Percentiles rank a stretch among this genome's conserved stretches.
Conservation (phyloP, 2,329 filamentous ascomycete genomes). For the Aspergillus tamarii region DNA sequence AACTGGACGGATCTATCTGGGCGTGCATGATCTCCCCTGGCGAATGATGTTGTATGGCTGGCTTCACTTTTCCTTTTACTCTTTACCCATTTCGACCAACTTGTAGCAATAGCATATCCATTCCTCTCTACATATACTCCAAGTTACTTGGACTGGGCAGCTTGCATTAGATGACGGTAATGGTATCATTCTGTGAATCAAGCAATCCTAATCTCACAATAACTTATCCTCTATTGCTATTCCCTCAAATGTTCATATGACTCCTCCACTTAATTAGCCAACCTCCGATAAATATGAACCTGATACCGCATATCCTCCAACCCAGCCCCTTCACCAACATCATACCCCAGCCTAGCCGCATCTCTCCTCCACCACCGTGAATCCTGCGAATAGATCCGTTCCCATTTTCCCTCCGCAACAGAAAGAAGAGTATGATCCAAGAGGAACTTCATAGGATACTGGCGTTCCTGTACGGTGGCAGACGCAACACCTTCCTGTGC, state of each 20-base stretch:
- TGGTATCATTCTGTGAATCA: conserved; percentile 5
- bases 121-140: conserved; percentile 24
- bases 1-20: conserved; percentile 26
- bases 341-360: conserved; percentile 67
- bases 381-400: conserved; percentile 73
- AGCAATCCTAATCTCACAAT: conserved; percentile 10
- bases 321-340: conserved; percentile 82
- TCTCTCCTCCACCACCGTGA: conserved; percentile 82
- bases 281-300: conserved; percentile 73
- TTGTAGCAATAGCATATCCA: conserved; percentile 34
- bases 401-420: conserved; percentile 62
- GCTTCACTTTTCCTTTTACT: conserved; percentile 22
- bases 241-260: not conserved
- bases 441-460: conserved; percentile 93
- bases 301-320: conserved; percentile 97
- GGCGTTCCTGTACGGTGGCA: conserved; percentile 46
- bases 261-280: conserved; percentile 18
- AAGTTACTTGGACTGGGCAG: not conserved
- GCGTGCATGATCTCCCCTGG: conserved; percentile 32
- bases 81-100: conserved; percentile 24
- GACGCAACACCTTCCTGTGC: conserved; percentile 40
- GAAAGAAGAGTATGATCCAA: conserved; percentile 77
- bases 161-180: not conserved
- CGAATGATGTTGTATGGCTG: conserved; percentile 31
- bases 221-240: not conserved